A percentile compares a stretch with the other conserved stretches of the same genome.
phyloP scores from a whole-genome alignment of 495 filamentous ascomycete species.

The Polyplosphaeria fusca region DNA sequence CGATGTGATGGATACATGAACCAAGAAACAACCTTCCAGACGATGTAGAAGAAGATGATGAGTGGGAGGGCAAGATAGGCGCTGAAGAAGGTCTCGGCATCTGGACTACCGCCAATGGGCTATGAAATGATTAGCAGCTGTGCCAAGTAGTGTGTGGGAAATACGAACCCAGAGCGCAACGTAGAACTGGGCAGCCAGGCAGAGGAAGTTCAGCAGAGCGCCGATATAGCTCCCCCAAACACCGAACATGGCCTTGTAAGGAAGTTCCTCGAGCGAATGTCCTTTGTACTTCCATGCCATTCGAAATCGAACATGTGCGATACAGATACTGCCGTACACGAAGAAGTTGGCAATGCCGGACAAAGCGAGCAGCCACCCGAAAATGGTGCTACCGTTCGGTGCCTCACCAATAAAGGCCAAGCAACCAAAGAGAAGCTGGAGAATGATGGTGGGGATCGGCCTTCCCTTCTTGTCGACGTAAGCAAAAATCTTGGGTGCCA shows the following conservation, averaged over 20 bases:
- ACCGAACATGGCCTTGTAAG: conserved; percentile 24
- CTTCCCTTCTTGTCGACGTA: conserved; percentile 60
- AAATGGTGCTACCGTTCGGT: conserved; percentile 48
- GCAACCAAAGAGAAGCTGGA: conserved; percentile 49
- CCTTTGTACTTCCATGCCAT: conserved; percentile 40
- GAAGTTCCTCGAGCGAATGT: conserved; percentile 24
- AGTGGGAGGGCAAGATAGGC: conserved; percentile 32
- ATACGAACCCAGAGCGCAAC: conserved; percentile 29
- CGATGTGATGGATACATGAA: conserved; percentile 11
- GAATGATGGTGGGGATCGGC: conserved; percentile 51
- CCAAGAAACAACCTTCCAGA: conserved; percentile 32
- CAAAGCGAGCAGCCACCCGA: conserved; percentile 59
- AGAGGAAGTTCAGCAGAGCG: conserved; percentile 24
- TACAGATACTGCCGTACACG: conserved; percentile 55
- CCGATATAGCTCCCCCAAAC: conserved; percentile 23
- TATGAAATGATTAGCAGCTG: no score
- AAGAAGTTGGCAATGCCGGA: conserved; percentile 56
- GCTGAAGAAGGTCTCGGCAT: conserved; percentile 35
- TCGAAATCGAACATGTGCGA: conserved; percentile 60
- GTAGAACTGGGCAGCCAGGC: conserved; percentile 30
- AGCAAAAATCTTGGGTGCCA: conserved; percentile 55
- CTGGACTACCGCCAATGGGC: conserved; percentile 29
- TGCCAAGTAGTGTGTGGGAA: no score
- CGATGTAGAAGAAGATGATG: conserved; percentile 28
- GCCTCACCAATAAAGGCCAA: conserved; percentile 56